Base-by-base conservation (phyloP, 371 early-diverging fungal species). In the Circinella minor region DNA sequence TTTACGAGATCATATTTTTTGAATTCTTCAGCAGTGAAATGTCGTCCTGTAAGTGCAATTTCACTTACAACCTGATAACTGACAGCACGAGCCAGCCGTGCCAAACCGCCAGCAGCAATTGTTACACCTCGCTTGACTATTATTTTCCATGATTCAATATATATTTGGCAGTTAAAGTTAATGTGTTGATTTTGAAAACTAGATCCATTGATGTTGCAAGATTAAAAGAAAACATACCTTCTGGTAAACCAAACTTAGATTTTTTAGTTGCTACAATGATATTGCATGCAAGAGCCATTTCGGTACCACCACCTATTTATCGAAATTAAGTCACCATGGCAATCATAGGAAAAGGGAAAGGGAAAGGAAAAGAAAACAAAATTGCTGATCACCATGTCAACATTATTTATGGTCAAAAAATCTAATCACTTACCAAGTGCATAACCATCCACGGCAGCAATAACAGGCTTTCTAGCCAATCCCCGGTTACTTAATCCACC, bases 381-480 rank as follows among this genome's bases (percentile, higher is more conserved):
- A 27, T 27, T 27, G 27, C 27, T 27, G 2, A 47, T 47, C 15
- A 47, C 47, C 47, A 47, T 47, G 47, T 1, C 47, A 15, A 15
- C 15, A 47, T 3, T 51, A n/a, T 43, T 43, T 43, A 65, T 20
- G 60, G 27, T 27, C 20, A 37, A 8, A 3, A 61, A 51, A 43
- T 43, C 54, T 36, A 34, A 15, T 5, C 14, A 48, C 62, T 38
- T 69, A 76, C 78, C 78, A 10, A 85, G 64, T 46, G 83, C 82
- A 65, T 74, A 80, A 10, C 85, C 85, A 74, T 85, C 77, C 27
- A 85, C 85, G 20, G 85, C 85, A 66, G 83, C 83, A 75, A 85
- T 83, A 5, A 85, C 70, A n/a, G 85, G 85, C 63, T 85, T 85
- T 6, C 81, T 68, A 5, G 73, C 74, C 38, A 66, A 61, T 11